Evolutionary conservation across 495 filamentous ascomycete species (phyloP), one percentile per base, ranked within the genome.

Genomic region (Platismatia glauca): DNA sequence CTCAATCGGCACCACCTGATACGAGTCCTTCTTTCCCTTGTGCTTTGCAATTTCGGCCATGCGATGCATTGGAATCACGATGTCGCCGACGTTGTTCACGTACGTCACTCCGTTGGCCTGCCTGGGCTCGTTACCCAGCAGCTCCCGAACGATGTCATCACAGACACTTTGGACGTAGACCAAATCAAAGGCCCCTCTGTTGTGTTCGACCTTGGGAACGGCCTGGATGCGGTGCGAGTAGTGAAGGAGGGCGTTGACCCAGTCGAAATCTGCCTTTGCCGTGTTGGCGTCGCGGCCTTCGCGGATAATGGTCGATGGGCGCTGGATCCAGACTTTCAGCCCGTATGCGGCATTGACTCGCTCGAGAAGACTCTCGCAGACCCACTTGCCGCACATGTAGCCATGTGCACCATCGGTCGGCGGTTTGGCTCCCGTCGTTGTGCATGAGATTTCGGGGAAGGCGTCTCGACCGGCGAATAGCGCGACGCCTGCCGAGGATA

Each of bases 281-380:
- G 35, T 44, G 37, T 7, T 46, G 16, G 63, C 58, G 29, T 65
- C 57, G 24, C 41, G 43, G 41, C 59, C 59, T 39, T 67, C 66
- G 5, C 70, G 65, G 16, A 69, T 59, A 44, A 72, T 72, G 7
- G 63, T 72, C 16, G 65, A 67, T 2, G 68, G 70, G 7, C 69
- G 68, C 29, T 72, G 62, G 16, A 72, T 72, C 57, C 38, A 58
- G 2, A 66, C 50, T 12, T 35, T 43, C 8, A 62, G 16, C 9
- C 64, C 50, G 38, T 62, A 43, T n/a, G 1, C 16, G 4, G 55
- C 33, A 57, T 66, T 56, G 29, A 62, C 44, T 27, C 41, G 48
- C 53, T 66, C 69, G 3, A 72, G 63, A 8, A 67, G 44, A 20
- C 57, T 31, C 34, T 72, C 70, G 38, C 60, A 50, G 16, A 44